These are phyloP conservation scores for Trichosporon inkin DNA, from an alignment of 1,284 basidiomycete species.

Conservation along the genomic window DNA sequence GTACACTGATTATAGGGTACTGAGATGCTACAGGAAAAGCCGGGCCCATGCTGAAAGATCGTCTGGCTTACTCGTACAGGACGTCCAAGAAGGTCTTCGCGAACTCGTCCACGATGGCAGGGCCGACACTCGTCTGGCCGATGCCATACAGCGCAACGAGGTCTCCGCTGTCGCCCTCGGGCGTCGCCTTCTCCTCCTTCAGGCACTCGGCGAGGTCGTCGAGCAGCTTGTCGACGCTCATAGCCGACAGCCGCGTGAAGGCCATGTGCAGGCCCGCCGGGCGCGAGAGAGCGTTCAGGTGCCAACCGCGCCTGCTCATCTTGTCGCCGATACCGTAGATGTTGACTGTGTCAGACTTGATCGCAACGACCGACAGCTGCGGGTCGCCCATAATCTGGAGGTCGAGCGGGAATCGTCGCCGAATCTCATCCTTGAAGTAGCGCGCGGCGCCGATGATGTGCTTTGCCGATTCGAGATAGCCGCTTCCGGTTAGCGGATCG, in stretches of 20 bases:
- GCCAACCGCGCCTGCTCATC: conserved; percentile 83
- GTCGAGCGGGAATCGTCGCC: conserved; percentile 52
- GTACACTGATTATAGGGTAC: no score
- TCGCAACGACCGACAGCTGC: conserved; percentile 84
- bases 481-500: conserved; percentile 53
- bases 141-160: conserved; percentile 87
- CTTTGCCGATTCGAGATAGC: conserved; percentile 84
- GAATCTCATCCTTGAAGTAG: conserved; percentile 33
- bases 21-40: conserved; percentile 2
- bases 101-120: conserved; percentile 78
- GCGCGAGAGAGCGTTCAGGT: conserved; percentile 75
- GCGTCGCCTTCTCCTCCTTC: conserved; percentile 67
- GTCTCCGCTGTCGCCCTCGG: conserved; percentile 56
- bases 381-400: conserved; percentile 84
- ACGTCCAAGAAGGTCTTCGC: conserved; percentile 76
- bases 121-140: conserved; percentile 80
- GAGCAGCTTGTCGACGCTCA: conserved; percentile 47
- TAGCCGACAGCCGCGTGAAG: conserved; percentile 65
- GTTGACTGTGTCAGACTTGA: conserved; percentile 59
- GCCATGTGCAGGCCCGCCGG: conserved; percentile 89
- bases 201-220: conserved; percentile 68
- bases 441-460: conserved; percentile 64
- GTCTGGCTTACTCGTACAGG: conserved; percentile 60
- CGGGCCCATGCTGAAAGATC: neutral
- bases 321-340: conserved; percentile 84